Evolutionary conservation across 2,329 filamentous ascomycete genomes (phyloP), one percentile per base, ranked within the genome.

Genomic region (Pseudogymnoascus sp.): DNA sequence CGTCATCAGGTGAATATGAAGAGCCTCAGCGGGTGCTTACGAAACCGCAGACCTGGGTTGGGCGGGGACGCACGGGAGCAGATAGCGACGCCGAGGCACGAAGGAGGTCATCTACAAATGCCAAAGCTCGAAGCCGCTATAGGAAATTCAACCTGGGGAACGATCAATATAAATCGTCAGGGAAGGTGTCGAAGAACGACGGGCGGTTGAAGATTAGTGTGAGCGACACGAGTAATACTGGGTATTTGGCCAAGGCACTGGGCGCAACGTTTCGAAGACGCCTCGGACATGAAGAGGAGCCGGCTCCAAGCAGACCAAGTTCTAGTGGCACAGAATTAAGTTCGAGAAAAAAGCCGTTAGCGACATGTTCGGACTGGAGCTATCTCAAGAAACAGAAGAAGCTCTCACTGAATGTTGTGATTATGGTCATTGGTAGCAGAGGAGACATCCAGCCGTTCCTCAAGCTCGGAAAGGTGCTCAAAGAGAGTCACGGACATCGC

Each of bases 401-500:
- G 57, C 81, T 86, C 1, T 78, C 73, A 9, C 77, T 95, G 57
- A 93, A 92, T 72, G 88, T 95, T 62, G 89, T 92, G 28, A 87
- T 93, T 69, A 91, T 92, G 83, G 88, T 93, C 6, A 91, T 93
- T 68, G 90, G 90, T 2, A 90, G 86, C 2, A 81, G 90, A 60
- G 90, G 90, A 36, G 90, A 95, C 70, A 87, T 89, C 2, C 90
- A 95, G 71, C 90, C 90, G 0, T 95, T 95, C 66, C 75, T 95
- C 19, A 86, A 86, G 68, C 82, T 95, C 60, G 89, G 87, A 19
- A 87, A 89, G 74, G 82, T 89, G 0, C 76, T 95, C 47, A 86
- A 88, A 70, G 82, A 90, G 62, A 77, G 86, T 53, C 86, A 89
- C 67, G 87, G 87, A 1, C 90, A 93, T 71, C 82, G 88, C 7